Conservation (phyloP, 169 alveolate genomes). For the Cryptosporidium baileyi region DNA sequence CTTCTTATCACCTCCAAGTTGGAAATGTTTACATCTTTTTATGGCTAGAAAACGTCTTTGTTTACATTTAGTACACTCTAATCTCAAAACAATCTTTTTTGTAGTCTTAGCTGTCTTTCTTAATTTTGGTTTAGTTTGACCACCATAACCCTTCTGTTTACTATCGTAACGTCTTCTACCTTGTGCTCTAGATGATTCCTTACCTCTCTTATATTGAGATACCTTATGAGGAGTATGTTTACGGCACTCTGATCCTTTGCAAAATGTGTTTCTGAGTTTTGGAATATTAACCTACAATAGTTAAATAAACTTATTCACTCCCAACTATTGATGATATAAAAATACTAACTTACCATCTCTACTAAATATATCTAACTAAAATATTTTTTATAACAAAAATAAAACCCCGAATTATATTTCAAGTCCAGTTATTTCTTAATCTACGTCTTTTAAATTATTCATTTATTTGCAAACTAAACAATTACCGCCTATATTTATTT, state of each 20-base stretch:
- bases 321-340: not conserved
- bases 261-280: constrained; percentile 57
- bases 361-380: not conserved
- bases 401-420: not conserved
- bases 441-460: constrained; percentile 55
- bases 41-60: constrained; percentile 93
- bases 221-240: constrained; percentile 94
- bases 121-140: constrained; percentile 98
- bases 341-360: constrained; percentile 46
- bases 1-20: constrained; percentile 95
- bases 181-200: constrained; percentile 94
- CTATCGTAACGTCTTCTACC: constrained; percentile 99
- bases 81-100: constrained; percentile 96
- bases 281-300: constrained; percentile 60
- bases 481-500: not conserved
- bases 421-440: not conserved
- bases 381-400: no score
- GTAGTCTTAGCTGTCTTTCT: constrained; percentile 99
- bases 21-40: constrained; percentile 99
- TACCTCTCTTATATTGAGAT: constrained; percentile 97
- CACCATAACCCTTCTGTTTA: constrained; percentile 99
- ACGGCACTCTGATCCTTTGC: constrained; percentile 67
- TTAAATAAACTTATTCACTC: not conserved
- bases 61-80: constrained; percentile 98
- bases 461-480: not conserved